These are phyloP conservation scores for Liquidambar formosana DNA, from an alignment of 164 flowering plant species.

Conservation along the genomic window DNA sequence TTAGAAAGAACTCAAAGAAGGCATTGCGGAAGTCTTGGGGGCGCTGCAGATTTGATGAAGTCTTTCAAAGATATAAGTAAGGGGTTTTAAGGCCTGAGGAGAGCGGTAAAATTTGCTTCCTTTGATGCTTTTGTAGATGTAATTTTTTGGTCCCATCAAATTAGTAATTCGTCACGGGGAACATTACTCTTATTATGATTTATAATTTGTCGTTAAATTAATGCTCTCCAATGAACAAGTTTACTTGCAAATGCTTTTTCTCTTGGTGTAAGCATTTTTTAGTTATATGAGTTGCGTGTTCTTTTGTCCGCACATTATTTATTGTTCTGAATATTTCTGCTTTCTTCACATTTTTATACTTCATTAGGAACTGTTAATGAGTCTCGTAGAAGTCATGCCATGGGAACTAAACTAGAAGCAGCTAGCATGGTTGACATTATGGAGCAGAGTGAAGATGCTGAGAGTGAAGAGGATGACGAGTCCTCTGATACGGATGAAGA, in stretches of 20 bases:
- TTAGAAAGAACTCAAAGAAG: too few relatives aligned
- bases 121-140: too few relatives aligned
- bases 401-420: constrained; percentile 14
- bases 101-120: too few relatives aligned
- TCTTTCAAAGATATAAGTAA: too few relatives aligned
- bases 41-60: too few relatives aligned
- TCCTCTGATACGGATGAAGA: constrained; percentile 37
- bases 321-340: neutral
- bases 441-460: constrained; percentile 34
- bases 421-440: constrained; percentile 7
- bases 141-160: too few relatives aligned
- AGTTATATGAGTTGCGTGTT: neutral
- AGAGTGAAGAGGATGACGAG: constrained; percentile 34
- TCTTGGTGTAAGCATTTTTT: neutral
- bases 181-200: too few relatives aligned
- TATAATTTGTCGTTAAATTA: too few relatives aligned
- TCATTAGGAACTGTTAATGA: constrained; percentile 33
- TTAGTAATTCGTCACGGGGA: too few relatives aligned
- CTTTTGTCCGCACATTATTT: neutral
- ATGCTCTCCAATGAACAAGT: too few relatives aligned
- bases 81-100: too few relatives aligned
- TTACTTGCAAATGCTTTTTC: neutral
- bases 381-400: constrained; percentile 12
- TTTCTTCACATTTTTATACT: neutral
- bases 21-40: too few relatives aligned